Base-by-base conservation (phyloP, 495 filamentous ascomycete genomes). In the Penicillium verhagenii region DNA sequence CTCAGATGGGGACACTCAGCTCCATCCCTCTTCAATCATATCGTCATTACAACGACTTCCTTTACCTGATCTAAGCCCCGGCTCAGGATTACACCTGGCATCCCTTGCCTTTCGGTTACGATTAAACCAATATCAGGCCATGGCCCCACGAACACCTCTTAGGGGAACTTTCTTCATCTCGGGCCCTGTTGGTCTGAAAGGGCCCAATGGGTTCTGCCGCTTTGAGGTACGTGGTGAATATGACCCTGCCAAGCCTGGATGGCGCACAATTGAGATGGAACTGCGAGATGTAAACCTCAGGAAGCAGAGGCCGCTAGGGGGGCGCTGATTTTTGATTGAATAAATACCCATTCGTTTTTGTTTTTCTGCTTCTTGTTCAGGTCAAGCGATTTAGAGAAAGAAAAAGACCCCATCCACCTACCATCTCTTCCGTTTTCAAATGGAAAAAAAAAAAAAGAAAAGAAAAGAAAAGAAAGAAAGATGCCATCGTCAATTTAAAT, bases 111-210 rank as follows among this genome's bases (percentile, higher is more conserved):
- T 91, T 68, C 78, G 70, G 49, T 53, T 67, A 23, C 81, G 74
- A 24, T 72, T 88, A 16, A 60, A 52, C 9, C 66, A 82, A 26
- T 67, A 68, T 47, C 58, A 47, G 38, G 50, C 56, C 29, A 58
- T 43, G 23, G 47, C 51, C 16, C 48, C 50, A 20, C 61, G 58
- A 19, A 64, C 79, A 23, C 79, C 85, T 31, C 84, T 81, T 9
- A 78, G 85, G 21, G 90, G 90, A 2, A 78, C 78, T 21, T 80
- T 92, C 47, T 66, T 80, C 14, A 73, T 93, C 19, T 70, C 70
- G 18, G 90, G 90, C 1, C 71, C 89, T 2, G 79, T 95, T 0
- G 85, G 86, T 49, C 44, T 93, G 1, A 72, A 78, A 25, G 83
- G 86, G 1, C 64, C 79, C 0, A 80, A 72, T 46, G 85, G 79